Base-by-base conservation (phyloP, 768 basidiomycete species). In the Rhodotorula diobovata region DNA sequence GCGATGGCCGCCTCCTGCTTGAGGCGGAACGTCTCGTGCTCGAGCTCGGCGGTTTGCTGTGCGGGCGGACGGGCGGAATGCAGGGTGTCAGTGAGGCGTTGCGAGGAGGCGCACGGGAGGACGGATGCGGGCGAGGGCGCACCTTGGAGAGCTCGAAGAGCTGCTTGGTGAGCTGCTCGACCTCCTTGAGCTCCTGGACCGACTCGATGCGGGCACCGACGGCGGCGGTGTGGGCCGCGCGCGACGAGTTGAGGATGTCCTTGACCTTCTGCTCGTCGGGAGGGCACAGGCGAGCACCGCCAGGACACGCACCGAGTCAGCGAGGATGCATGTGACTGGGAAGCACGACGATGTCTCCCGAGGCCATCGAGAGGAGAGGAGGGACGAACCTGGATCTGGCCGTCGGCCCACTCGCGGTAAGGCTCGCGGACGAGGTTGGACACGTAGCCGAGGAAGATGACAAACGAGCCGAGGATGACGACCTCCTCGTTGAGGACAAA, bases 401-500 rank as follows among this genome's bases (percentile, higher is more conserved):
- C 87, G 70, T 90, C 87, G 9, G 94, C 93, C 94, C 94, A 98
- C 75, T 90, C 86, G 76, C 85, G 85, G 85, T 96, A 97, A 11
- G 96, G 95, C 76, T 89, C 89, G 67, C 88, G 87, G 77, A 91
- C 83, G 61, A 86, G 84, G 75, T 74, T 62, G 71, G 73, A 70
- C 63, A 73, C 68, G 71, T 71, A 71, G 18, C 73, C 66, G 63
- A 71, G 55, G 69, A 70, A 75, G 67, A 72, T 68, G 72, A 71
- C 74, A 50, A 71, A 71, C 34, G 91, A 93, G 50, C 88, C 84
- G 46, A 91, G 87, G 57, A 98, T 85, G 74, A 97, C 88, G 34
- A 90, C 88, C 84, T 98, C 96, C 81, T 97, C 94, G 81, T 96
- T 96, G 79, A 95, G 87, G 70, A 99, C 95, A 79, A 97, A 97